These are phyloP conservation scores for Septoria linicola DNA, from an alignment of 2,329 filamentous ascomycete genomes.

Conservation along the genomic window DNA sequence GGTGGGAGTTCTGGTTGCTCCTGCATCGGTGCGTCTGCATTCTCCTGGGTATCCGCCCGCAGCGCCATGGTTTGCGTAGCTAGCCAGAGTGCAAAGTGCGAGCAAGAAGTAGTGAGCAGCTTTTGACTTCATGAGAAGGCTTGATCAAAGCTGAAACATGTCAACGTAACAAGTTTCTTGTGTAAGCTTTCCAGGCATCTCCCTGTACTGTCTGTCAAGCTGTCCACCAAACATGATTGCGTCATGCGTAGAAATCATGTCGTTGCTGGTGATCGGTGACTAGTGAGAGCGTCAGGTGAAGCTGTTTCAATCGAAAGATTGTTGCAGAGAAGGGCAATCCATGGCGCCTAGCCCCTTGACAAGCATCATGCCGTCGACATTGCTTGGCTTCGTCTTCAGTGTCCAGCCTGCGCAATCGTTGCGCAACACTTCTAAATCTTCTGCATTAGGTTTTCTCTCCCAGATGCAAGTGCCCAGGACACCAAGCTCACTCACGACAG, in stretches of 20 bases:
- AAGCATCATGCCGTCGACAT: slow-evolving; percentile 49
- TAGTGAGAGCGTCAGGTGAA: background rate
- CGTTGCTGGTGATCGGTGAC: background rate
- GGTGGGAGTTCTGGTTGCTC: slow-evolving; percentile 9
- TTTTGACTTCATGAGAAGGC: background rate
- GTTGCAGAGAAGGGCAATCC: slow-evolving; percentile 39
- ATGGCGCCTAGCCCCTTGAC: slow-evolving; percentile 51
- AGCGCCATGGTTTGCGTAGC: no score
- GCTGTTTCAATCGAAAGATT: background rate
- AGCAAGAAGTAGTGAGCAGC: background rate
- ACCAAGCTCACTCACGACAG: slow-evolving; percentile 47
- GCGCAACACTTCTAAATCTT: slow-evolving; percentile 35
- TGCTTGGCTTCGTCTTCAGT: slow-evolving; percentile 46
- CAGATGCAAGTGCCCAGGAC: slow-evolving; percentile 45
- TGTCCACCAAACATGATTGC: slow-evolving; percentile 3
- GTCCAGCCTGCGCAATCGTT: slow-evolving; percentile 44
- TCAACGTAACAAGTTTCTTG: slow-evolving; percentile 13
- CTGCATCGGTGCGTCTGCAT: slow-evolving; percentile 2
- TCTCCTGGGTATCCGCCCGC: background rate
- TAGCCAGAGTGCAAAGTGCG: no score
- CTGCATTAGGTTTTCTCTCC: slow-evolving; percentile 20
- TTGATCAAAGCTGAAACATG: slow-evolving; percentile 3
- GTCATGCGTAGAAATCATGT: background rate
- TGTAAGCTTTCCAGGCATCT: background rate
- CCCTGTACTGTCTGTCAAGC: background rate